Percentiles rank a stretch among this genome's conserved stretches.
These are phyloP conservation scores for Eremochloa ophiuroides DNA, from an alignment of 176 grass and related monocot species.

Conservation along the genomic window DNA sequence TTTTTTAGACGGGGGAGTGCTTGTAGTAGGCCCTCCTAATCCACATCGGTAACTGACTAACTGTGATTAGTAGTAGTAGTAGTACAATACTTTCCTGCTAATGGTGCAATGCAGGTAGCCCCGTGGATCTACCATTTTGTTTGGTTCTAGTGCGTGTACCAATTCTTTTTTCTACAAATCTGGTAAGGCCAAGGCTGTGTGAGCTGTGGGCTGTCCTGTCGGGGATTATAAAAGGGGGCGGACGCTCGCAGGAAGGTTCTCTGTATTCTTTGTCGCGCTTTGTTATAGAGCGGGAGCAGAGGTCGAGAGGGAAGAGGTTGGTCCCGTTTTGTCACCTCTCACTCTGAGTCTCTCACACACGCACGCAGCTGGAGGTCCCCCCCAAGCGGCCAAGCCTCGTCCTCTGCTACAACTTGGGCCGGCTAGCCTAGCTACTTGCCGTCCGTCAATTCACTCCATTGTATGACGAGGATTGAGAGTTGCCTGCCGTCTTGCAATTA, in stretches of 20 bases:
- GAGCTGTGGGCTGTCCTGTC: constrained; percentile 1
- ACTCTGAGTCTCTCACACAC: too few relatives aligned
- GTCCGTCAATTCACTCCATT: neutral
- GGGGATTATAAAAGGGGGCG: neutral
- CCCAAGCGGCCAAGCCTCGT: neutral
- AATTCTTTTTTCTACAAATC: neutral
- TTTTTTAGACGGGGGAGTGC: too few relatives aligned
- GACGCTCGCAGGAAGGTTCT: constrained; percentile 8
- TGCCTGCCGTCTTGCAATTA: neutral
- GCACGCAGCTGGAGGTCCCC: neutral
- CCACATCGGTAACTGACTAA: neutral
- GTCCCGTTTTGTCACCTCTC: constrained; percentile 21
- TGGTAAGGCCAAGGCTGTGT: neutral
- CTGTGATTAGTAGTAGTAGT: too few relatives aligned
- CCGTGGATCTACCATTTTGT: neutral
- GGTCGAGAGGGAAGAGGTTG: neutral
- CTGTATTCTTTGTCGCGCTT: neutral
- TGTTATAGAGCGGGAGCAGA: neutral
- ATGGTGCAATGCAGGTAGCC: neutral
- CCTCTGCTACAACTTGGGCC: neutral
- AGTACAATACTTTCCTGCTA: too few relatives aligned
- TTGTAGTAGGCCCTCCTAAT: neutral
- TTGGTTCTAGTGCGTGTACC: neutral
- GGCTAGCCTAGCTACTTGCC: neutral
- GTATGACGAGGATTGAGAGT: too few relatives aligned